Base-by-base conservation (phyloP, 2,329 filamentous ascomycete species). In the Nothopassalora personata region DNA sequence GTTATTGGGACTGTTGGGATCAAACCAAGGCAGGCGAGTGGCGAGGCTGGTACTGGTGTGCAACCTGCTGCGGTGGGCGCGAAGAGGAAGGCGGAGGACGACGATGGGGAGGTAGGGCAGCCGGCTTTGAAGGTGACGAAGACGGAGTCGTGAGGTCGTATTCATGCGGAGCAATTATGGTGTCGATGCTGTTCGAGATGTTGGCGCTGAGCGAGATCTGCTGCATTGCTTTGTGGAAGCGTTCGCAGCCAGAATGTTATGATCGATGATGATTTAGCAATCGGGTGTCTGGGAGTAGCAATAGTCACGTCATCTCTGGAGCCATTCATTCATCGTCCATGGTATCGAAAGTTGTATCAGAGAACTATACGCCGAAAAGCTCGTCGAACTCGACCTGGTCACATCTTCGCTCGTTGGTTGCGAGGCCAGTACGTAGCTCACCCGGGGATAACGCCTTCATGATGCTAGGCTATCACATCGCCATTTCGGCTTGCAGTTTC, bases 401-500 rank as follows among this genome's bases (percentile, higher is more conserved):
- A 49, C 52, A 46, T 54, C 19, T 33, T 19, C 30, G 33, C 52
- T 54, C 53, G 43, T n/a, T 19, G 49, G 36, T 43, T 28, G 50
- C 53, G 53, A 58, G 46, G 56, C 39, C 55, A 30, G 34, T 43
- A 54, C 36, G 55, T 45, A 59, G 52, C 47, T 56, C 59, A 60
- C 54, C 54, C 57, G 48, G 56, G 56, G 30, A 61, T 50, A 54
- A 61, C 55, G 54, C 56, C 56, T 45, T 48, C 3, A 31, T 39
- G 43, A 43, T 46, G 36, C 52, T 28, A 23, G 43, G 31, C 34
- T 51, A 53, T 72, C 76, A 96, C 88, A 97, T 96, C 65, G 92
- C 92, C 93, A 97, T 97, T 77, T 97, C 93, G 36, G 91, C 92
- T 74, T 96, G 91, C 67, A 99, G 77, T 78, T 94, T 97, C 76